phyloP scores from a whole-genome alignment of 768 basidiomycete species.

The Trametes meyenii region DNA sequence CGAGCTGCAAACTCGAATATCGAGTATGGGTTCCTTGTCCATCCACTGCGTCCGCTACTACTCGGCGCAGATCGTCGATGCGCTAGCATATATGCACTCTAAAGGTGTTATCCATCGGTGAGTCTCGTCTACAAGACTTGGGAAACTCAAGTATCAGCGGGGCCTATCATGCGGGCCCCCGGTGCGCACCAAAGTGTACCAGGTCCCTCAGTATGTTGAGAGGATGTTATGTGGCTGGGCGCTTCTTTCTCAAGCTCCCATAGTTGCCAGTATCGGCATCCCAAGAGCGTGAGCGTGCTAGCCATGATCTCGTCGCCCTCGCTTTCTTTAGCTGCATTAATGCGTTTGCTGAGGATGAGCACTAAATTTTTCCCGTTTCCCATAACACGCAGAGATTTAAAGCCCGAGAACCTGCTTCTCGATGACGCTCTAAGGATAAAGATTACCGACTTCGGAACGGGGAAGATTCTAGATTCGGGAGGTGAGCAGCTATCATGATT shows the following conservation, averaged over 20 bases:
- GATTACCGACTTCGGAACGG: slow-evolving; percentile 97
- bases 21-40: slow-evolving; percentile 85
- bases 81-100: slow-evolving; percentile 87
- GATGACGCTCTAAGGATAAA: slow-evolving; percentile 86
- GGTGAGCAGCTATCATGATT: slow-evolving; percentile 42
- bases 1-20: slow-evolving; percentile 73
- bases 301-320: no score
- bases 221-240: no score
- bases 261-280: no score
- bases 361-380: not conserved
- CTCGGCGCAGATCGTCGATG: slow-evolving; percentile 86
- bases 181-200: no score
- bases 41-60: slow-evolving; percentile 79
- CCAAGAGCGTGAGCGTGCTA: no score
- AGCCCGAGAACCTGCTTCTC: slow-evolving; percentile 90
- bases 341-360: no score
- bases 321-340: no score
- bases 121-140: slow-evolving; percentile 10
- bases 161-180: no score
- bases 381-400: slow-evolving; percentile 57
- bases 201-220: no score
- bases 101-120: slow-evolving; percentile 89
- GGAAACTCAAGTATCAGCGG: not conserved
- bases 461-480: slow-evolving; percentile 66
- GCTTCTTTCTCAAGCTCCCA: no score